Conservation (phyloP, 1,284 basidiomycete species). For the Melampsora medusae region DNA sequence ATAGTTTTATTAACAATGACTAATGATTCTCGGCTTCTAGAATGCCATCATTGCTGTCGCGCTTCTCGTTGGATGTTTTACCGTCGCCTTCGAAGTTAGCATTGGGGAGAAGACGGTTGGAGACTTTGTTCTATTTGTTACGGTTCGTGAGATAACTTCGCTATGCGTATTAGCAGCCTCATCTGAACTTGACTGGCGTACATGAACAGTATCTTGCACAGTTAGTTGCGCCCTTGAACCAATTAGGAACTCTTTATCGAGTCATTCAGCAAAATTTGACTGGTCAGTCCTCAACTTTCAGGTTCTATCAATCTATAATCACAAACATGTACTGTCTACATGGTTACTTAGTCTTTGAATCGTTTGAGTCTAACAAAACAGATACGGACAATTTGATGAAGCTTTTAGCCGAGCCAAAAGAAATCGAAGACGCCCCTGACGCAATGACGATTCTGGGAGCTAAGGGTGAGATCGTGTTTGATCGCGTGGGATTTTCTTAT, state of each 20-base stretch:
- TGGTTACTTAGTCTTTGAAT: slow-evolving; percentile 58
- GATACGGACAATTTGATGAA: slow-evolving; percentile 55
- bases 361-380: background rate
- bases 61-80: slow-evolving; percentile 71
- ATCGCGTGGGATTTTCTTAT: slow-evolving; percentile 59
- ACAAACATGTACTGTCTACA: no score
- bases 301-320: no score
- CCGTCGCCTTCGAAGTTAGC: slow-evolving; percentile 68
- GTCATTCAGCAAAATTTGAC: slow-evolving; percentile 61
- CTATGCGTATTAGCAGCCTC: background rate
- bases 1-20: background rate
- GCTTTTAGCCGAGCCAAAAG: slow-evolving; percentile 59
- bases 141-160: slow-evolving; percentile 45
- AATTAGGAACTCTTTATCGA: slow-evolving; percentile 50
- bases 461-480: slow-evolving; percentile 78
- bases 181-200: slow-evolving; percentile 49
- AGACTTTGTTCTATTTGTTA: slow-evolving; percentile 49
- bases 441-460: slow-evolving; percentile 71
- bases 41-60: slow-evolving; percentile 61
- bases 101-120: slow-evolving; percentile 55
- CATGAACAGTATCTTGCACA: slow-evolving; percentile 32
- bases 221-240: slow-evolving; percentile 47
- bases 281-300: slow-evolving; percentile 51
- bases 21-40: slow-evolving; percentile 53
- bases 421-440: slow-evolving; percentile 74